Evolutionary conservation across 1,284 basidiomycete genomes (phyloP).

Genomic region (Puccinia novopanici): DNA sequence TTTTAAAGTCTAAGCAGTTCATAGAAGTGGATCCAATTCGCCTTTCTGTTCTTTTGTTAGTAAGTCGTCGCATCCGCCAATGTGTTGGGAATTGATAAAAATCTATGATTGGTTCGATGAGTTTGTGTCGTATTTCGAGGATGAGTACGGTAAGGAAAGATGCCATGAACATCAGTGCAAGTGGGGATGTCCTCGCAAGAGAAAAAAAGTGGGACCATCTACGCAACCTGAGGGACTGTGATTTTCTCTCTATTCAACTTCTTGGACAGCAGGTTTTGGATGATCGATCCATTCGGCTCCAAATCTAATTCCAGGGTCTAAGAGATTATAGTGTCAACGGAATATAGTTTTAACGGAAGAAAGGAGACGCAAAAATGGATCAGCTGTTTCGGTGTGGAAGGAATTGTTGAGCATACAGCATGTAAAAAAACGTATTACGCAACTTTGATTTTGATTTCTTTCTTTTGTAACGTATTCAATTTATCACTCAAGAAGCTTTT

Average conservation of each 20-base stretch:
- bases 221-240: conserved; percentile 32
- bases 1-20: not conserved
- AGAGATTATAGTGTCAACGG: not conserved
- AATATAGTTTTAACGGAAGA: no score
- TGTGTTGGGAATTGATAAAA: conserved; percentile 17
- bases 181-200: no score
- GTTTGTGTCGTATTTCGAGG: not conserved
- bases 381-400: no score
- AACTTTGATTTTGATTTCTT: conserved; percentile 17
- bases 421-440: not conserved
- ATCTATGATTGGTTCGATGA: conserved; percentile 4
- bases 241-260: not conserved
- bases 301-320: conserved; percentile 13
- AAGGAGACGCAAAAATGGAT: no score
- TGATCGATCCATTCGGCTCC: not conserved
- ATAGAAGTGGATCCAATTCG: conserved; percentile 23
- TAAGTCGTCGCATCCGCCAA: conserved; percentile 33
- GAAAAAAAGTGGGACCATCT: not conserved
- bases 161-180: no score
- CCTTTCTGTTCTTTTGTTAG: conserved; percentile 17
- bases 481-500: conserved; percentile 20
- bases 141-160: not conserved
- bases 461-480: not conserved
- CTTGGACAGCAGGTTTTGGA: not conserved
- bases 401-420: not conserved